These are phyloP conservation scores for Xylaria cubensis DNA, from an alignment of 495 filamentous ascomycete genomes.

Conservation along the genomic window DNA sequence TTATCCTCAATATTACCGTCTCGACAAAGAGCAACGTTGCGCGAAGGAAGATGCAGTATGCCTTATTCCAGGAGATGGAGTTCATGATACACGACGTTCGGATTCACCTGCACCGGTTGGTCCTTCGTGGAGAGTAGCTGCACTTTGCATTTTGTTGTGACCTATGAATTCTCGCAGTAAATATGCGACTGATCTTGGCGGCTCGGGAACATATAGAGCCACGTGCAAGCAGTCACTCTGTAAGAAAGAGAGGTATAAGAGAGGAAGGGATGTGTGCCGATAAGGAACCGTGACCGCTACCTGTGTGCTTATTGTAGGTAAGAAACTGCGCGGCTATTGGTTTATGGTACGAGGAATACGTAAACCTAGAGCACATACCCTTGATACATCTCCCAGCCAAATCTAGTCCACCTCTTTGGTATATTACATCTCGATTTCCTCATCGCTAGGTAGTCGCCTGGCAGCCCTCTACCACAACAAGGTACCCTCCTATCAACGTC, in stretches of 20 bases:
- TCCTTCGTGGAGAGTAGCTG: background rate
- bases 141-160: background rate
- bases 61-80: constrained; percentile 14
- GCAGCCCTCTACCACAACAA: background rate
- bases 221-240: background rate
- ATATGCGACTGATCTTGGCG: background rate
- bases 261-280: background rate
- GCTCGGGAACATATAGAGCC: background rate
- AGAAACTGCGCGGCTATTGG: background rate
- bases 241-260: background rate
- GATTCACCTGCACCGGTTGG: background rate
- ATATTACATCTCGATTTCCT: background rate
- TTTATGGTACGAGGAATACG: background rate
- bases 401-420: background rate
- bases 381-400: background rate
- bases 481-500: background rate
- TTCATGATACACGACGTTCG: background rate
- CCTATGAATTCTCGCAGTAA: background rate
- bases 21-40: background rate
- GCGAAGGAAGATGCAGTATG: constrained; percentile 2
- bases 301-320: background rate
- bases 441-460: background rate
- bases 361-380: background rate
- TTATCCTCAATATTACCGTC: constrained; percentile 4
- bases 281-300: background rate